Evolutionary conservation across 164 flowering plant species (phyloP).

Genomic region (Stephania japonica): DNA sequence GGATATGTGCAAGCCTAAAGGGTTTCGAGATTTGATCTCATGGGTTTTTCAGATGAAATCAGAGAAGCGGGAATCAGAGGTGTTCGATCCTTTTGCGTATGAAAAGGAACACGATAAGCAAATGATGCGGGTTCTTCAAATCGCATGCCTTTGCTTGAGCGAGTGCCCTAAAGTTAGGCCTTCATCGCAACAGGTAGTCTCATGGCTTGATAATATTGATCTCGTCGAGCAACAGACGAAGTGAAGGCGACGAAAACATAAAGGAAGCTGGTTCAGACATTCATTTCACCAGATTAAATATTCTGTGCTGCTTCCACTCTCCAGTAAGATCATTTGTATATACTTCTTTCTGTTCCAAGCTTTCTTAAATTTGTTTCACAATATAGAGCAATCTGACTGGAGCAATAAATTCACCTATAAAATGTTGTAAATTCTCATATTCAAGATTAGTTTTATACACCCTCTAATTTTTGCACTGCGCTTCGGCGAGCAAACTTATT

Average conservation of each 20-base stretch:
- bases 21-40: conserved; percentile 55
- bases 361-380: conserved; percentile 9
- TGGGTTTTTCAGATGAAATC: conserved; percentile 71
- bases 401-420: conserved; percentile 1
- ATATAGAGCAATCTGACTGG: conserved; percentile 8
- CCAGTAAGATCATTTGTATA: conserved; percentile 15
- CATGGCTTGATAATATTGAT: conserved; percentile 51
- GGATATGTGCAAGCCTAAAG: conserved; percentile 73
- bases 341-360: not conserved
- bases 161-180: conserved; percentile 63
- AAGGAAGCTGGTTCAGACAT: not conserved
- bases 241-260: not conserved
- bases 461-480: not conserved
- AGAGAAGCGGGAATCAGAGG: conserved; percentile 54
- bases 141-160: conserved; percentile 61
- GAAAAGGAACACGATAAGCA: conserved; percentile 43
- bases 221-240: conserved; percentile 8
- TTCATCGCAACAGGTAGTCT: conserved; percentile 47
- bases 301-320: not conserved
- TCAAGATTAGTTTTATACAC: conserved; percentile 4
- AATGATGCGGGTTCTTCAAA: conserved; percentile 45
- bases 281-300: not conserved
- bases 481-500: not conserved
- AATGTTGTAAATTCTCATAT: not conserved
- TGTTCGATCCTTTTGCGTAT: conserved; percentile 56